Evolutionary conservation across 2,329 filamentous ascomycete species (phyloP).

Genomic region (Thermoascus crustaceus): DNA sequence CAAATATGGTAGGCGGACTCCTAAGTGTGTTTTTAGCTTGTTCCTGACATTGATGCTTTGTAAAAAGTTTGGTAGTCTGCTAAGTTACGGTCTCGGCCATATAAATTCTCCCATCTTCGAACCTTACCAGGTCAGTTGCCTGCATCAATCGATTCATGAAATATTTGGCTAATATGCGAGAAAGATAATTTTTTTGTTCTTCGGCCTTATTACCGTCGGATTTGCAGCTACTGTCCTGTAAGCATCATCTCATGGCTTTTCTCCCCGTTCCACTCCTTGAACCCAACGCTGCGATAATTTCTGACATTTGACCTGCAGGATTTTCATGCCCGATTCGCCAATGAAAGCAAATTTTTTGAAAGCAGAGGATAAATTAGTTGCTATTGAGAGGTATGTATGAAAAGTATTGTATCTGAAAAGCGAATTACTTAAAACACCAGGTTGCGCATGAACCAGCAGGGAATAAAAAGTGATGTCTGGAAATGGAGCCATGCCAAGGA

Average conservation of each 20-base stretch:
- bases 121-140: constrained; percentile 41
- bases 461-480: constrained; percentile 36
- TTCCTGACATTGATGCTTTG: not conserved
- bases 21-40: not conserved
- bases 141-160: not conserved
- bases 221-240: constrained; percentile 45
- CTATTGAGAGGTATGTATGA: constrained; percentile 42
- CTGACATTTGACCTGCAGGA: constrained; percentile 8
- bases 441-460: constrained; percentile 44
- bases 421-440: constrained; percentile 12
- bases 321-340: constrained; percentile 57
- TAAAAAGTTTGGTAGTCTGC: constrained; percentile 41
- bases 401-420: not conserved
- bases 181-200: constrained; percentile 43
- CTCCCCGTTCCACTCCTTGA: too few species aligned
- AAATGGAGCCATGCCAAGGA: constrained; percentile 49
- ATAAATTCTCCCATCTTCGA: constrained; percentile 37
- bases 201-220: constrained; percentile 44
- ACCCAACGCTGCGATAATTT: too few species aligned
- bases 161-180: not conserved
- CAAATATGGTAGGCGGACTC: constrained; percentile 37
- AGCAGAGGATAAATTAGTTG: constrained; percentile 49
- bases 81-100: constrained; percentile 46
- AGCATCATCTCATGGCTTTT: constrained; percentile 4
- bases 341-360: constrained; percentile 51